phyloP scores from a whole-genome alignment of 116 monocot genomes.

The Trichopus zeylanicus region DNA sequence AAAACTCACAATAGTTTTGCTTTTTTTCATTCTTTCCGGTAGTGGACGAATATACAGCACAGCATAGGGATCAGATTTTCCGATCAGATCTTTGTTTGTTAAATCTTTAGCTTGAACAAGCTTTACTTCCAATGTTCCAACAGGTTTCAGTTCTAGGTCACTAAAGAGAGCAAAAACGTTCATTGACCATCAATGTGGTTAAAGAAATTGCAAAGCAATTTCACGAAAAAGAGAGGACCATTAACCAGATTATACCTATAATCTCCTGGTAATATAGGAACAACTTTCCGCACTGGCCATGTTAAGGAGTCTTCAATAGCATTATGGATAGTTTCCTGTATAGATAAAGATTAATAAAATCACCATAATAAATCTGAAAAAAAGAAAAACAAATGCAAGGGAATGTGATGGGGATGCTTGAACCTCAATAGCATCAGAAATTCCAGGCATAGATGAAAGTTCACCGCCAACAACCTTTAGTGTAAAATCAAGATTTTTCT shows the following conservation, averaged over 20 bases:
- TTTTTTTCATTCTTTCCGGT: conserved; percentile 75
- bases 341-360: background rate
- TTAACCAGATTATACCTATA: conserved; percentile 54
- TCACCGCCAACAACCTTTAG: conserved; percentile 63
- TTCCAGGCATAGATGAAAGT: conserved; percentile 55
- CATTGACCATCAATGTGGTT: background rate
- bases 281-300: conserved; percentile 89
- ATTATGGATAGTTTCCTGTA: conserved; percentile 81
- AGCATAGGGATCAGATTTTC: conserved; percentile 98
- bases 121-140: conserved; percentile 87
- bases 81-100: conserved; percentile 93
- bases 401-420: background rate
- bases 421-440: conserved; percentile 76
- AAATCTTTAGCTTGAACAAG: conserved; percentile 85
- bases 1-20: conserved; percentile 84
- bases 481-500: conserved; percentile 64
- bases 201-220: conserved; percentile 2
- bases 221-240: background rate
- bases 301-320: conserved; percentile 87
- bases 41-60: conserved; percentile 68
- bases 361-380: background rate
- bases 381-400: background rate
- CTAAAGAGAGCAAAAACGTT: conserved; percentile 15
- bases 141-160: conserved; percentile 86
- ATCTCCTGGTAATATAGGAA: conserved; percentile 94